Evolutionary conservation across 148 eudicot genomes (phyloP), one percentile per base, ranked within the genome.

Genomic region (Persicaria maculosa): DNA sequence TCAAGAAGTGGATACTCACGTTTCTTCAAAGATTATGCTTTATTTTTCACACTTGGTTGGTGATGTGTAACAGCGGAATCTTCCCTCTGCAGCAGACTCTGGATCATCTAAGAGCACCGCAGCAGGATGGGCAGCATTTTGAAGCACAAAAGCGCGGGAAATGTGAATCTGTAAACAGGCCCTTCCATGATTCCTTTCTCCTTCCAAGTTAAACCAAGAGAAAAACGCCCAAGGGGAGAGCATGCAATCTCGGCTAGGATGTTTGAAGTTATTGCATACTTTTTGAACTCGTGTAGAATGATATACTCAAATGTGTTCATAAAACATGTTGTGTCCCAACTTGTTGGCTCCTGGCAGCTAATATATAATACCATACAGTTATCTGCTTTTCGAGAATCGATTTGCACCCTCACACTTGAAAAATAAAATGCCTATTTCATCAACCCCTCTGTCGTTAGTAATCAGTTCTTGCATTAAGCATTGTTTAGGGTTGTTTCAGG

Each of bases 101-200:
- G 96, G 85, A 79, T 74, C 99, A 76, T 76, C 85, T 57, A 88
- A 84, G 78, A 78, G 79, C 77, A 84, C 80, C 75, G 99, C 92
- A 69, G 94, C 99, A 75, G 99, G 99, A 77, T 95, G 99, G 99
- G 99, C 99, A 31, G 99, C 99, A 45, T 90, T 94, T 80, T 91
- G 89, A 88, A 36, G 43, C n/a, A 64, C 68, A 64, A 64, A 31
- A 7, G 68, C 44, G 7, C 68, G 11, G 4, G 45, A 64, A 31
- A 65, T 19, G 20, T 58, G 64, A 58, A 17, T 55, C 22, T n/a
- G 19, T 15, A 55, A 31, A 55, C 61, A 55, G 25, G 61, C 12
- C 11, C 11, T 48, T 9, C 12, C 12, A 8, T 48, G 52, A 48
- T 48, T 48, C 12, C 52, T 2, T 48, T 48, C 52, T 12, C 12